These are phyloP conservation scores for Macrocybe sp. DNA, from an alignment of 1,284 basidiomycete genomes.

Conservation along the genomic window DNA sequence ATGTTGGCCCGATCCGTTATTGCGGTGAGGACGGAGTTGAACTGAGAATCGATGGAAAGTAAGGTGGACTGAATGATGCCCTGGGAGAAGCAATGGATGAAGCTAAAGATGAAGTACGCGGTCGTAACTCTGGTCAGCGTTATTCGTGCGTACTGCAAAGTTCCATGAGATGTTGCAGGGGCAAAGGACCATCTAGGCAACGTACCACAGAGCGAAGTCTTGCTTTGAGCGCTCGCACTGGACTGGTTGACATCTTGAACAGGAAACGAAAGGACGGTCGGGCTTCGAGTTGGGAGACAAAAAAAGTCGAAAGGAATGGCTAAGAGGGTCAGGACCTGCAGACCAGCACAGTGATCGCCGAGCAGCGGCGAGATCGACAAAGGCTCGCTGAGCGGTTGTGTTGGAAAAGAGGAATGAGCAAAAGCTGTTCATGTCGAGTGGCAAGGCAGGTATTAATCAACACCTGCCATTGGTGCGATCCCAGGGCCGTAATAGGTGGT, in stretches of 20 bases:
- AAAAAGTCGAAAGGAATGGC: too few species aligned
- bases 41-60: conserved; percentile 39
- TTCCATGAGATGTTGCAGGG: background rate
- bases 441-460: too few species aligned
- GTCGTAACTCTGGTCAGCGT: conserved; percentile 34
- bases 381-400: too few species aligned
- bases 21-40: conserved; percentile 29
- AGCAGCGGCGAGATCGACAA: too few species aligned
- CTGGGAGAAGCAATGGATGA: conserved; percentile 37
- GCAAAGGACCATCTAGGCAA: background rate
- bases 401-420: too few species aligned
- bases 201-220: background rate
- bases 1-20: conserved; percentile 36
- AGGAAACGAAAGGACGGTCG: background rate
- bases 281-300: too few species aligned
- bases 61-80: conserved; percentile 46
- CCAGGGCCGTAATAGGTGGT: too few species aligned
- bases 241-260: background rate
- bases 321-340: too few species aligned
- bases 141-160: conserved; percentile 28
- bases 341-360: too few species aligned
- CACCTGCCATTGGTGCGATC: too few species aligned
- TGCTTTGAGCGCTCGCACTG: background rate
- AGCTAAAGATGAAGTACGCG: conserved; percentile 43
- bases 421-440: too few species aligned